Conservation (phyloP, 306 rosid species). For the Trifolium dubium region DNA sequence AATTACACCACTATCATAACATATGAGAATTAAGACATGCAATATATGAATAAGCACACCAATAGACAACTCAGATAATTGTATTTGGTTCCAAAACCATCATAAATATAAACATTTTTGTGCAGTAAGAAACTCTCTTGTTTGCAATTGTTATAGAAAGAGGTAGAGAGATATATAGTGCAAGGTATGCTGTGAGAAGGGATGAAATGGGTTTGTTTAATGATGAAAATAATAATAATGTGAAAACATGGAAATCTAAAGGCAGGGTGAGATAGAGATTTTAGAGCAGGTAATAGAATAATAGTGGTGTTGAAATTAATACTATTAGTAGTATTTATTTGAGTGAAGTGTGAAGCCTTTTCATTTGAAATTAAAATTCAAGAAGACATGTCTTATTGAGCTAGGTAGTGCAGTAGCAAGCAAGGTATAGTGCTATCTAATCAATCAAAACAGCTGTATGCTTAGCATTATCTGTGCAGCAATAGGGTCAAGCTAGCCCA, state of each 20-base stretch:
- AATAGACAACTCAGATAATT: not conserved
- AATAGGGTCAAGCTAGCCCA: slow-evolving; percentile 9
- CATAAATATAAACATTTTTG: not conserved
- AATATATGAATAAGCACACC: not conserved
- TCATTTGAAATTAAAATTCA: not conserved
- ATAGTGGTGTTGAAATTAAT: not conserved
- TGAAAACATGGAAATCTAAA: not conserved
- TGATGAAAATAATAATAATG: no score
- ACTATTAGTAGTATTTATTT: not conserved
- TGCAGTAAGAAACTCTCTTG: not conserved
- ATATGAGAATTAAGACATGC: not conserved
- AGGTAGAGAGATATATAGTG: not conserved
- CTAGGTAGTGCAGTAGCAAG: not conserved
- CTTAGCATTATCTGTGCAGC: slow-evolving; percentile 16
- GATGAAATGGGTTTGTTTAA: not conserved
- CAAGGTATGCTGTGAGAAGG: not conserved
- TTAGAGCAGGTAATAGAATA: not conserved
- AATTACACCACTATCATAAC: not conserved
- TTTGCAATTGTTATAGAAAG: no score
- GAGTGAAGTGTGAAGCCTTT: slow-evolving; percentile 7
- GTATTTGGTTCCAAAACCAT: not conserved
- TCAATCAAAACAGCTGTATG: slow-evolving; percentile 61
- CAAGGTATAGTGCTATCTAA: slow-evolving; percentile 35
- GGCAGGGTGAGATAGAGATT: not conserved
- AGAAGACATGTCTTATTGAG: not conserved